These are phyloP conservation scores for Exserohilum turcica DNA, from an alignment of 2,329 filamentous ascomycete species.

Conservation along the genomic window DNA sequence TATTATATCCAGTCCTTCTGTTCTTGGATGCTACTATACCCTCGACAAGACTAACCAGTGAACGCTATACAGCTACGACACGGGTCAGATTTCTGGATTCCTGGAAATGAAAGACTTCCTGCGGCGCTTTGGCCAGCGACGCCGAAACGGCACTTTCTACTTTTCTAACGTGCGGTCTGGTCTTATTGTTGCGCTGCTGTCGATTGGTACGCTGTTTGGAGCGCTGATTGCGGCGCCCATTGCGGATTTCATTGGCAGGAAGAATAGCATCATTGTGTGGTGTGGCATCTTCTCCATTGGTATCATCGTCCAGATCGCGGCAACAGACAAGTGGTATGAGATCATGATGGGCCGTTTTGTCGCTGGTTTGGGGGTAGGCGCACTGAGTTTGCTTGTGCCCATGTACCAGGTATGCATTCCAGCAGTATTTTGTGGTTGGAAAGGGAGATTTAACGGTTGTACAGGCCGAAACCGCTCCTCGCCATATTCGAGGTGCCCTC, in stretches of 20 bases:
- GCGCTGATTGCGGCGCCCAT: constrained; percentile 63
- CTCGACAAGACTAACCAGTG: not conserved
- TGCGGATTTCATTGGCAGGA: constrained; percentile 65
- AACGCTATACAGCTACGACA: constrained; percentile 22
- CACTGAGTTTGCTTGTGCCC: constrained; percentile 60
- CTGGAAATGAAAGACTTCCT: constrained; percentile 39
- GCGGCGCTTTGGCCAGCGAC: constrained; percentile 26
- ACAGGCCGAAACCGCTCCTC: constrained; percentile 64
- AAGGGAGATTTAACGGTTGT: not conserved
- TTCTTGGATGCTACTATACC: not conserved
- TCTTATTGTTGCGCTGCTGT: constrained; percentile 54
- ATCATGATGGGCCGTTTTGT: constrained; percentile 66
- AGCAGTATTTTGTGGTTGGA: not conserved
- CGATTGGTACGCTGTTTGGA: constrained; percentile 75
- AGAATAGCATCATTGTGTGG: constrained; percentile 63
- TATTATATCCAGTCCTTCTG: no score
- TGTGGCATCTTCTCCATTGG: constrained; percentile 66
- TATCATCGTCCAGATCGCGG: constrained; percentile 67
- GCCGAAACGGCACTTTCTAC: constrained; percentile 23
- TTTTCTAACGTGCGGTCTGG: constrained; percentile 39
- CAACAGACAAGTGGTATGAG: constrained; percentile 63
- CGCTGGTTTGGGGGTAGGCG: constrained; percentile 68
- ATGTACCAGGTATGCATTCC: constrained; percentile 60
- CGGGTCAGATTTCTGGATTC: constrained; percentile 40
- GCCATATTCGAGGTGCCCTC: constrained; percentile 66